Evolutionary conservation across 305 asterid genomes (phyloP).

Genomic region (Fraxinus sp.): DNA sequence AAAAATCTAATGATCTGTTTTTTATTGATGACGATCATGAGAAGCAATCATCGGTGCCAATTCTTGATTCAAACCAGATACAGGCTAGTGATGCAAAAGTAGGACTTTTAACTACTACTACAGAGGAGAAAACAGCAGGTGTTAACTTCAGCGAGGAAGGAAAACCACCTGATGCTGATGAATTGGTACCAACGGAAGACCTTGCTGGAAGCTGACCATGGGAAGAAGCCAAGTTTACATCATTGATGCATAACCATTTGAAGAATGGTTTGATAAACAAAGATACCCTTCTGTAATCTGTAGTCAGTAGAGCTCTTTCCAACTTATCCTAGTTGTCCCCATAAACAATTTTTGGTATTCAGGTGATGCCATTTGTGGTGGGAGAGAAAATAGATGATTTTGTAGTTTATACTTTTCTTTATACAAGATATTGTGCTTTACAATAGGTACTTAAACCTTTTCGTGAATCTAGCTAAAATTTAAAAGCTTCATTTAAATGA

Average conservation of each 20-base stretch:
- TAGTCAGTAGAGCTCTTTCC: constrained; percentile 33
- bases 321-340: constrained; percentile 36
- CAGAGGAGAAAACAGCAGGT: constrained; percentile 18
- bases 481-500: constrained; percentile 22
- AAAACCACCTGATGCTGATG: constrained; percentile 12
- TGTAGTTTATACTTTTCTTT: constrained; percentile 32
- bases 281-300: constrained; percentile 29
- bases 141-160: constrained; percentile 9
- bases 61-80: constrained; percentile 30
- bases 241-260: constrained; percentile 34
- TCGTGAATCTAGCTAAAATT: constrained; percentile 37
- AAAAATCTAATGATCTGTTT: constrained; percentile 28
- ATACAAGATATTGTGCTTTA: constrained; percentile 36
- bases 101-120: constrained; percentile 6
- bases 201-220: constrained; percentile 28
- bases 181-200: constrained; percentile 23
- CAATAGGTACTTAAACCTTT: constrained; percentile 33
- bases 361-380: constrained; percentile 45
- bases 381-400: constrained; percentile 43
- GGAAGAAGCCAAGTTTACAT: constrained; percentile 33
- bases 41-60: constrained; percentile 34
- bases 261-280: constrained; percentile 35
- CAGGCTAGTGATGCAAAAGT: constrained; percentile 12
- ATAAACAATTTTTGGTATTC: constrained; percentile 26
- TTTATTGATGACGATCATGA: constrained; percentile 29